phyloP scores from a whole-genome alignment of 164 flowering plant genomes.

The Magnolia officinalis region DNA sequence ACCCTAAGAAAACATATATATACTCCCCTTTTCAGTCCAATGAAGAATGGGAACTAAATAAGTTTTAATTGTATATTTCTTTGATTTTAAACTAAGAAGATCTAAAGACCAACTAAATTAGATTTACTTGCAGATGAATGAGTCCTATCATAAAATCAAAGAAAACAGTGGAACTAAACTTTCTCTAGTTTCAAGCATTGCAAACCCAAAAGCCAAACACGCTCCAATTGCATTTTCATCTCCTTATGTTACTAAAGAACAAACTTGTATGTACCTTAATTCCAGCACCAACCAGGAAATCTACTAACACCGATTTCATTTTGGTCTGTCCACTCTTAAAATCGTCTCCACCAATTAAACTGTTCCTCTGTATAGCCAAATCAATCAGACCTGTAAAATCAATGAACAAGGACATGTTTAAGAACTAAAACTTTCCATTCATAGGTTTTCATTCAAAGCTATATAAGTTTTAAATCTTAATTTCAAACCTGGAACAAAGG shows the following conservation, averaged over 20 bases:
- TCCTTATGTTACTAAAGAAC: too few relatives aligned
- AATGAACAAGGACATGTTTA: neutral
- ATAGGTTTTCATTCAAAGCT: neutral
- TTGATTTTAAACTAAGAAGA: neutral
- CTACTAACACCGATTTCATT: conserved; percentile 96
- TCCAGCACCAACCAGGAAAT: conserved; percentile 98
- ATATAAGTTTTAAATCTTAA: neutral
- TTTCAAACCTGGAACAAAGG: conserved; percentile 86
- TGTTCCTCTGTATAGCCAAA: conserved; percentile 71
- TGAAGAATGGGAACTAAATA: too few relatives aligned
- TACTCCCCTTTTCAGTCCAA: too few relatives aligned
- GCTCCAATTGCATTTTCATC: neutral
- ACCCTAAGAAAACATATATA: too few relatives aligned
- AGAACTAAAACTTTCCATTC: neutral
- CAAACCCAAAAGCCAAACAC: neutral
- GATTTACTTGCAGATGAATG: neutral
- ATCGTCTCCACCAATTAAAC: conserved; percentile 97
- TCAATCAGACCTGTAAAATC: conserved; percentile 70
- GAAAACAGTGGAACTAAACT: too few relatives aligned
- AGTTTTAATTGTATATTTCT: too few relatives aligned
- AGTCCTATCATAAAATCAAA: neutral
- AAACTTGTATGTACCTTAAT: conserved; percentile 55
- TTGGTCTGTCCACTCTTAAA: conserved; percentile 99
- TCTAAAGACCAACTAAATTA: neutral
- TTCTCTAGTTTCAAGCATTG: too few relatives aligned